These are phyloP conservation scores for Rhexocercosporidium sp. DNA, from an alignment of 2,329 filamentous ascomycete species.

Conservation along the genomic window DNA sequence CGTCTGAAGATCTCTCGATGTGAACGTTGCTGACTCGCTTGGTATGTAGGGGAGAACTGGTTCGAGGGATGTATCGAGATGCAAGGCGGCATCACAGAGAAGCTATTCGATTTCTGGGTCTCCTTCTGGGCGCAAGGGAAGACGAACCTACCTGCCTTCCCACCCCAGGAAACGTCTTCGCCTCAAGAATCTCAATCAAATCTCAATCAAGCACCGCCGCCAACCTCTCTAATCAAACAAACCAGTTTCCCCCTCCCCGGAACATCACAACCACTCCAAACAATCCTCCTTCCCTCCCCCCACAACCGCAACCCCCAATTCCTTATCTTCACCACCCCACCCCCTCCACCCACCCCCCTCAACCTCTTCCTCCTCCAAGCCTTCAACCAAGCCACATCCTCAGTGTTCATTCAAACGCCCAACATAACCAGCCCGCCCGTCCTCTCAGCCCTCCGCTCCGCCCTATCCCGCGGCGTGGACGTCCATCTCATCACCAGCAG, in stretches of 20 bases:
- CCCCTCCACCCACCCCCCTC: slow-evolving; percentile 50
- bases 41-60: slow-evolving; percentile 68
- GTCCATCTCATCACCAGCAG: slow-evolving; percentile 71
- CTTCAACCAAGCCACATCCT: slow-evolving; percentile 68
- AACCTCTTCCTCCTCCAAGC: slow-evolving; percentile 65
- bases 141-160: slow-evolving; percentile 21
- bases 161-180: neutral
- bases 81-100: slow-evolving; percentile 62
- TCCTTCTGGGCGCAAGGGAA: slow-evolving; percentile 65
- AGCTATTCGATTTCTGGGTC: slow-evolving; percentile 70
- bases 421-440: slow-evolving; percentile 75
- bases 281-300: slow-evolving; percentile 74
- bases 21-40: neutral
- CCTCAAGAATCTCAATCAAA: neutral
- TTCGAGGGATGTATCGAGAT: slow-evolving; percentile 78
- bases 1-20: neutral
- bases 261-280: slow-evolving; percentile 51
- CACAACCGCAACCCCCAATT: slow-evolving; percentile 49
- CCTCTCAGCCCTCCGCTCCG: slow-evolving; percentile 63
- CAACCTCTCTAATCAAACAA: slow-evolving; percentile 16
- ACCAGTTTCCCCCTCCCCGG: slow-evolving; percentile 10
- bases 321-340: slow-evolving; percentile 15
- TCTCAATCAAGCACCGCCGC: neutral
- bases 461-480: slow-evolving; percentile 68
- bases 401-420: slow-evolving; percentile 77